Conservation (phyloP, 1,284 basidiomycete species). For the Tylopilus orsonianus region DNA sequence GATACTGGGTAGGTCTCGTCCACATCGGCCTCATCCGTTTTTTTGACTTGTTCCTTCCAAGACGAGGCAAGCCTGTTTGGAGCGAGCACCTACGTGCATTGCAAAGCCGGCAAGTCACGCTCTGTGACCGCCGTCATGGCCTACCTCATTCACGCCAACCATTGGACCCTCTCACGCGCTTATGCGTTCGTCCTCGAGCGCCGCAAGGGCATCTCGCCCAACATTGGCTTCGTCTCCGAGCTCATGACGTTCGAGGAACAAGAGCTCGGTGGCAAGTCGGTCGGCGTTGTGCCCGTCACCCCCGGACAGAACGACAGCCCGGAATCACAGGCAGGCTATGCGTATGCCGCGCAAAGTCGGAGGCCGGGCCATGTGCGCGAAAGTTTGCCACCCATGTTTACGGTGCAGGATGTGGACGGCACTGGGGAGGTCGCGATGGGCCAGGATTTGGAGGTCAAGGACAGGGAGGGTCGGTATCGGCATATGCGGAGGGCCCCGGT, state of each 20-base stretch:
- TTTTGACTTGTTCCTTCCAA: conserved; percentile 33
- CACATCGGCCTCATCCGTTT: conserved; percentile 1
- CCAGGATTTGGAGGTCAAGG: conserved; percentile 83
- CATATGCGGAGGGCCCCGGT: conserved; percentile 84
- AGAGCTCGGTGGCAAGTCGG: conserved; percentile 80
- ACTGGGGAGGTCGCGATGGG: conserved; percentile 52
- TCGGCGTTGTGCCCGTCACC: conserved; percentile 60
- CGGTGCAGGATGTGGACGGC: conserved; percentile 31
- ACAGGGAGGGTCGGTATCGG: conserved; percentile 77
- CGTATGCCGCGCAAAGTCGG: conserved; percentile 44
- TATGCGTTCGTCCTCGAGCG: conserved; percentile 91
- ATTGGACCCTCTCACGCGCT: conserved; percentile 90
- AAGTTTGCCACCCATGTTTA: conserved; percentile 67
- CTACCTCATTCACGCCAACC: conserved; percentile 94
- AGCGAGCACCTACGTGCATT: conserved; percentile 91
- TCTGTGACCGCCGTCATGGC: conserved; percentile 97
- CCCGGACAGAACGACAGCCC: conserved; percentile 24
- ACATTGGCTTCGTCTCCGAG: conserved; percentile 97
- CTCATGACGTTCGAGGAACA: conserved; percentile 95
- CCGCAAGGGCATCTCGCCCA: conserved; percentile 91
- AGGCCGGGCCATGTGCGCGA: conserved; percentile 67
- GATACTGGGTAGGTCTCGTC: conserved; percentile 72
- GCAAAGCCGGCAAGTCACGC: conserved; percentile 94
- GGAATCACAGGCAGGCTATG: conserved; percentile 36
- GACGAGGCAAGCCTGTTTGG: conserved; percentile 90